Evolutionary conservation across 805 yeast species (phyloP).

Genomic region (Scheffersomyces coipomensis): DNA sequence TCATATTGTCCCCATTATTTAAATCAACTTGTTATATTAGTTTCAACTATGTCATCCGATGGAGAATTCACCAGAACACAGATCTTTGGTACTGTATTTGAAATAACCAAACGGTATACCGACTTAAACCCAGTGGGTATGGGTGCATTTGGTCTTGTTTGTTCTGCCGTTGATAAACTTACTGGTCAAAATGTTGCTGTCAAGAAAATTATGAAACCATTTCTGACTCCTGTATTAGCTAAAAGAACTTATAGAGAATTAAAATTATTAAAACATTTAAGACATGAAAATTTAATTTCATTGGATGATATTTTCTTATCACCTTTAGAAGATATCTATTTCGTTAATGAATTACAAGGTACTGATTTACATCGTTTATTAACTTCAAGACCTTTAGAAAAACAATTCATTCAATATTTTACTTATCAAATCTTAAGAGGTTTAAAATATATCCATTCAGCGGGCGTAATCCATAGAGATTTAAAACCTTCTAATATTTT

Average conservation of each 20-base stretch:
- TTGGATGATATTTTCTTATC: slow-evolving; percentile 91
- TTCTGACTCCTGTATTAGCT: slow-evolving; percentile 89
- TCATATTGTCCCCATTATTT: no score
- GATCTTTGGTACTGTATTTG: slow-evolving; percentile 93
- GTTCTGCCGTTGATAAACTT: slow-evolving; percentile 90
- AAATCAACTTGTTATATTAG: no score
- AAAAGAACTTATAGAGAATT: slow-evolving; percentile 96
- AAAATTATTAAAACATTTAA: slow-evolving; percentile 85
- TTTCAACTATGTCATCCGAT: slow-evolving; percentile 41
- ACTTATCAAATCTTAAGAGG: slow-evolving; percentile 92
- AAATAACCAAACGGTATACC: slow-evolving; percentile 83
- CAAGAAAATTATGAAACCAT: slow-evolving; percentile 97
- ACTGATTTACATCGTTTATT: slow-evolving; percentile 91
- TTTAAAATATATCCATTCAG: slow-evolving; percentile 84
- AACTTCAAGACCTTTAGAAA: slow-evolving; percentile 91
- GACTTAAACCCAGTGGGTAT: slow-evolving; percentile 97
- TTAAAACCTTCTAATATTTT: slow-evolving; percentile 81
- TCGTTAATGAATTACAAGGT: slow-evolving; percentile 95
- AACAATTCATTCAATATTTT: slow-evolving; percentile 95
- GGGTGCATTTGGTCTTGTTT: slow-evolving; percentile 99
- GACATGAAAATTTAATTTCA: slow-evolving; percentile 92
- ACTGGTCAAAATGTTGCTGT: slow-evolving; percentile 94
- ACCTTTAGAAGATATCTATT: slow-evolving; percentile 92
- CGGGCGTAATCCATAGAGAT: slow-evolving; percentile 90
- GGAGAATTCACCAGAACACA: slow-evolving; percentile 70